Evolutionary conservation across 257 asterid genomes (phyloP).

Genomic region (Solanum bulbocastanum): DNA sequence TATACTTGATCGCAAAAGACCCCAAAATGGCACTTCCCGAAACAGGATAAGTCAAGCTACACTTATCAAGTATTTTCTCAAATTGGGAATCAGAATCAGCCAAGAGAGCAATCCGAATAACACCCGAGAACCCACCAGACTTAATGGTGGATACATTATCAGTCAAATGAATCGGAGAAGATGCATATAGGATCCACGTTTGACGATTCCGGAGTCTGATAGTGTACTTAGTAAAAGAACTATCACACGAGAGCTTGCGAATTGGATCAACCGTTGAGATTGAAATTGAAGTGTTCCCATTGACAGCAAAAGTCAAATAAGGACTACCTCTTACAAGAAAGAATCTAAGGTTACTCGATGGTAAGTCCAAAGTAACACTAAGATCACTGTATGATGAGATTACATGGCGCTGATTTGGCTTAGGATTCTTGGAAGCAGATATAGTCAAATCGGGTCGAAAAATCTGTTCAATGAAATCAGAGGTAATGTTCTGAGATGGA

Average conservation of each 20-base stretch:
- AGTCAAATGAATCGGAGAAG: constrained; percentile 49
- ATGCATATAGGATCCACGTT: constrained; percentile 75
- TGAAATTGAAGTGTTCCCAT: constrained; percentile 23
- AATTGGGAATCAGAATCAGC: constrained; percentile 30
- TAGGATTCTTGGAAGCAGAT: constrained; percentile 36
- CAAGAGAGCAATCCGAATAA: constrained; percentile 61
- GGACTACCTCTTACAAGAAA: constrained; percentile 90
- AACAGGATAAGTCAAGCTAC: constrained; percentile 60
- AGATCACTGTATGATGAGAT: constrained; percentile 71
- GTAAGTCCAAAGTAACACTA: constrained; percentile 65
- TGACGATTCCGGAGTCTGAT: constrained; percentile 70
- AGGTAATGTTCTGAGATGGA: constrained; percentile 41
- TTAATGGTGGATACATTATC: constrained; percentile 31
- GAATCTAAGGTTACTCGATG: constrained; percentile 58
- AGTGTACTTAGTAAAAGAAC: constrained; percentile 41
- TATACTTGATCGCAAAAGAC: constrained; percentile 63
- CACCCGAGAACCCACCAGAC: constrained; percentile 47
- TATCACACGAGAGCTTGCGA: constrained; percentile 38
- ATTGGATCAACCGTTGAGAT: constrained; percentile 71
- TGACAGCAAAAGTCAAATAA: constrained; percentile 54
- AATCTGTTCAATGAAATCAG: constrained; percentile 51
- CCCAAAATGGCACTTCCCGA: constrained; percentile 55
- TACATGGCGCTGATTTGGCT: constrained; percentile 31
- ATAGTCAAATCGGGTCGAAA: constrained; percentile 56
- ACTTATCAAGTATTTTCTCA: constrained; percentile 47